These are phyloP conservation scores for Magnaporthales sp. DNA, from an alignment of 2,329 filamentous ascomycete species.

Conservation along the genomic window DNA sequence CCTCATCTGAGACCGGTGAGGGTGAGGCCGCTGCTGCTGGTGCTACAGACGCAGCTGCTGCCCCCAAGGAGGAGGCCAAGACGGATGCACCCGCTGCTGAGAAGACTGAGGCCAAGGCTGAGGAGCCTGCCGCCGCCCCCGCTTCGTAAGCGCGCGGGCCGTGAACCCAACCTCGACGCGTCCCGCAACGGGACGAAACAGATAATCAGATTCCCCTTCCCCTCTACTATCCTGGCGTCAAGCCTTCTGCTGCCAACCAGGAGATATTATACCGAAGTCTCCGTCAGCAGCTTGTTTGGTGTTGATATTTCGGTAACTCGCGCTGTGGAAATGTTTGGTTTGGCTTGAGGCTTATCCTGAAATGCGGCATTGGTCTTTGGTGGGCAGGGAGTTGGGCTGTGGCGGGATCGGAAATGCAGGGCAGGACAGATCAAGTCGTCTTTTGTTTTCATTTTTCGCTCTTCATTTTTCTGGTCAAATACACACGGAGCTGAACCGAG, in stretches of 20 bases:
- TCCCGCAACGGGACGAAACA: neutral
- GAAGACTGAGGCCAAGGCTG: conserved; percentile 39
- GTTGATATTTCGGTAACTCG: conserved; percentile 2
- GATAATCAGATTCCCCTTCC: conserved; percentile 1
- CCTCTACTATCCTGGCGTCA: neutral
- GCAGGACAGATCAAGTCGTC: conserved; percentile 1
- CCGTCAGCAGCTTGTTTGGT: neutral
- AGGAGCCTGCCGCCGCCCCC: conserved; percentile 29
- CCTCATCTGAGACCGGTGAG: conserved; percentile 83
- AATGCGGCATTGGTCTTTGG: conserved; percentile 12
- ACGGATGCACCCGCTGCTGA: conserved; percentile 31
- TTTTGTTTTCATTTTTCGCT: neutral
- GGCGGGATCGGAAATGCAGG: conserved; percentile 2
- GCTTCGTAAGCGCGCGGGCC: conserved; percentile 38
- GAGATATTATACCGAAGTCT: neutral
- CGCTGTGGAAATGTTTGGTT: conserved; percentile 2
- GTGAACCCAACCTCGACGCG: neutral
- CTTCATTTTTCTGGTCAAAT: neutral
- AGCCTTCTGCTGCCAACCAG: neutral
- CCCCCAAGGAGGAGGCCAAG: conserved; percentile 49
- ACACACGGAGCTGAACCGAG: conserved; percentile 4
- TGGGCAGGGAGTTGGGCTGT: conserved; percentile 3
- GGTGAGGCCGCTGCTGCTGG: conserved; percentile 55
- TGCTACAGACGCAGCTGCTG: conserved; percentile 32
- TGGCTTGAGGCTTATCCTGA: conserved; percentile 13